These are phyloP conservation scores for Escovopsis weberi DNA, from an alignment of 2,329 filamentous ascomycete species.

Conservation along the genomic window DNA sequence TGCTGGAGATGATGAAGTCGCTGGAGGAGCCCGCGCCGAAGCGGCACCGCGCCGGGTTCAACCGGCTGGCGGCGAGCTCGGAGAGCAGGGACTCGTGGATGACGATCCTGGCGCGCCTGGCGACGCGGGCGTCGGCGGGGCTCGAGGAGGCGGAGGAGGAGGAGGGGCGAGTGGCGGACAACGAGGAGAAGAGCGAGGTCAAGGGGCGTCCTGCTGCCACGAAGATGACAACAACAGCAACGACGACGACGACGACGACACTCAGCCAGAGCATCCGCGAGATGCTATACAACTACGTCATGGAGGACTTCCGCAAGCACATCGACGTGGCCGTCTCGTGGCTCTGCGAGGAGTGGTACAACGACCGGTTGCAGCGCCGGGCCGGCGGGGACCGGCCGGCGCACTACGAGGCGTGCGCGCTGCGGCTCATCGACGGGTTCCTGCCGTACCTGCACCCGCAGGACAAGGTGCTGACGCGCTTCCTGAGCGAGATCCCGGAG, in stretches of 20 bases:
- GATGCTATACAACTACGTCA: constrained; percentile 66
- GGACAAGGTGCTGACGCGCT: constrained; percentile 80
- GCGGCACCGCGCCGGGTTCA: constrained; percentile 59
- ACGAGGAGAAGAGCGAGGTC: no score
- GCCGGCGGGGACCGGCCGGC: constrained; percentile 30
- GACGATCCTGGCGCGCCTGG: constrained; percentile 71
- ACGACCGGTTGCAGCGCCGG: constrained; percentile 46
- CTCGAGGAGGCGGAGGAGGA: constrained; percentile 39
- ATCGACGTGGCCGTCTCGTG: constrained; percentile 86
- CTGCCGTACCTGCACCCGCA: constrained; percentile 80
- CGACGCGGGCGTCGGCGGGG: constrained; percentile 61
- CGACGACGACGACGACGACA: constrained; percentile 19
- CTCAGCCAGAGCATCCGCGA: constrained; percentile 64
- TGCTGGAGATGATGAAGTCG: constrained; percentile 63
- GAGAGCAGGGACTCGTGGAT: constrained; percentile 86
- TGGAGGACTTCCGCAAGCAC: constrained; percentile 81
- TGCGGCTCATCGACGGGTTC: constrained; percentile 77
- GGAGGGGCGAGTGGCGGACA: constrained; percentile 20
- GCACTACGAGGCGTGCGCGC: constrained; percentile 66
- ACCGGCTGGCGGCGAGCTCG: constrained; percentile 67
- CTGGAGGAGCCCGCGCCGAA: constrained; percentile 51
- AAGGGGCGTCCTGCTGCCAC: no score
- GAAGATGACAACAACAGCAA: no score
- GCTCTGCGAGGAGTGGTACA: constrained; percentile 98
- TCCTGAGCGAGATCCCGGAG: constrained; percentile 80